Conservation (phyloP, 805 yeast genomes). For the Wickerhamomyces bovis region DNA sequence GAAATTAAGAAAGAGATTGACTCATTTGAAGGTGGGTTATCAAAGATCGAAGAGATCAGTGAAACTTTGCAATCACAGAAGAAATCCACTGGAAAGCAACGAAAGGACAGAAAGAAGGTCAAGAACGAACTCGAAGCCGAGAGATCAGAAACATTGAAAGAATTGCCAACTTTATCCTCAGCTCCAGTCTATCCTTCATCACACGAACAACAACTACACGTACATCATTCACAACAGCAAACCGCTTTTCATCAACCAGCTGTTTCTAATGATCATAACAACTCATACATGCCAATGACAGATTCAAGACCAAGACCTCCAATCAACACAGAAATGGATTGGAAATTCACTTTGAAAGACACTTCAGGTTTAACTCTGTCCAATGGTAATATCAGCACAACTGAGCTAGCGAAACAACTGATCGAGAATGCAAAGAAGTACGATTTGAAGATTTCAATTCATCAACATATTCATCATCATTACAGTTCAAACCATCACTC, state of each 20-base stretch:
- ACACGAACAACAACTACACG: not conserved
- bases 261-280: constrained; percentile 3
- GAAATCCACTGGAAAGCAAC: constrained; percentile 1
- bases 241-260: not conserved
- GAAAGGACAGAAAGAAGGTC: not conserved
- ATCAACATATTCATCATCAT: constrained; percentile 83
- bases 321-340: constrained; percentile 38
- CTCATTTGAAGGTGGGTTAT: constrained; percentile 35
- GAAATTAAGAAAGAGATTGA: constrained; percentile 56
- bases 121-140: not conserved
- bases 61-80: constrained; percentile 16
- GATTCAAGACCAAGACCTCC: constrained; percentile 22
- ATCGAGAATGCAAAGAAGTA: constrained; percentile 55
- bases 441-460: constrained; percentile 59
- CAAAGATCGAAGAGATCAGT: constrained; percentile 22
- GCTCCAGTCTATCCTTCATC: not conserved
- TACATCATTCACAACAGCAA: constrained; percentile 1
- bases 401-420: constrained; percentile 49
- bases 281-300: constrained; percentile 1
- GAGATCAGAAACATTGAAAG: not conserved
- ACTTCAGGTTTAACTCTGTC: constrained; percentile 40
- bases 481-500: constrained; percentile 29
- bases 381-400: constrained; percentile 45
- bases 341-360: constrained; percentile 53
- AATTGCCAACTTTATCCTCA: not conserved